phyloP scores from a whole-genome alignment of 305 asterid species.

The Fraxinus nigra region DNA sequence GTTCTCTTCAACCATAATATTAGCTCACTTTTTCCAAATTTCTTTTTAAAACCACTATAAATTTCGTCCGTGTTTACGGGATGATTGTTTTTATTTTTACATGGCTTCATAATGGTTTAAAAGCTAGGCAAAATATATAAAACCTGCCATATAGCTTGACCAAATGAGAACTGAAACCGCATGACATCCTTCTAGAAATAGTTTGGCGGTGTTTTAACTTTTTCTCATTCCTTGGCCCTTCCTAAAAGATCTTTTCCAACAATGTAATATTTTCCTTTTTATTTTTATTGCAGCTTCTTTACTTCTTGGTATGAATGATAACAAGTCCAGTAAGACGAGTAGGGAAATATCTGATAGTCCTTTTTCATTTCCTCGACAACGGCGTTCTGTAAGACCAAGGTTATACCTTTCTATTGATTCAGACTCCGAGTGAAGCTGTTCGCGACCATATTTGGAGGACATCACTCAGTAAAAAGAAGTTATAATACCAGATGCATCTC shows the following conservation, averaged over 20 bases:
- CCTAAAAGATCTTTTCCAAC: not conserved
- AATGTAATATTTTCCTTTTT: not conserved
- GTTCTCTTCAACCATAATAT: not conserved
- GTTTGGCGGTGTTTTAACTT: not conserved
- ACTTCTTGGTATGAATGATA: constrained; percentile 57
- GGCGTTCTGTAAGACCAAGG: constrained; percentile 90
- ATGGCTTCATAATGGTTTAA: not conserved
- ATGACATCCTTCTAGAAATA: not conserved
- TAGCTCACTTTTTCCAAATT: not conserved
- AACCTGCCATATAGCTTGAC: not conserved
- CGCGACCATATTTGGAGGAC: constrained; percentile 24
- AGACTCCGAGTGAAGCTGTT: constrained; percentile 61
- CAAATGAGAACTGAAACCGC: not conserved
- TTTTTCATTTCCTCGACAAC: constrained; percentile 76
- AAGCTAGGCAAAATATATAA: not conserved
- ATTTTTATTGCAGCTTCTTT: constrained; percentile 52
- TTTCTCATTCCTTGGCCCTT: not conserved
- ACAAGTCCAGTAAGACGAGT: constrained; percentile 48
- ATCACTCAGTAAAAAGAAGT: constrained; percentile 14
- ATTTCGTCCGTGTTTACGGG: not conserved
- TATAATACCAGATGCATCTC: constrained; percentile 19
- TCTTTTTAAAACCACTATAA: not conserved
- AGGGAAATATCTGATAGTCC: constrained; percentile 84
- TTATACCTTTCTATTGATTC: constrained; percentile 68
- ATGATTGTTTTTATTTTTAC: not conserved